A percentile compares a stretch with the other conserved stretches of the same genome.
Evolutionary conservation across 352 stramenopile species (phyloP).

Genomic region (Phytopythium kandeliae): DNA sequence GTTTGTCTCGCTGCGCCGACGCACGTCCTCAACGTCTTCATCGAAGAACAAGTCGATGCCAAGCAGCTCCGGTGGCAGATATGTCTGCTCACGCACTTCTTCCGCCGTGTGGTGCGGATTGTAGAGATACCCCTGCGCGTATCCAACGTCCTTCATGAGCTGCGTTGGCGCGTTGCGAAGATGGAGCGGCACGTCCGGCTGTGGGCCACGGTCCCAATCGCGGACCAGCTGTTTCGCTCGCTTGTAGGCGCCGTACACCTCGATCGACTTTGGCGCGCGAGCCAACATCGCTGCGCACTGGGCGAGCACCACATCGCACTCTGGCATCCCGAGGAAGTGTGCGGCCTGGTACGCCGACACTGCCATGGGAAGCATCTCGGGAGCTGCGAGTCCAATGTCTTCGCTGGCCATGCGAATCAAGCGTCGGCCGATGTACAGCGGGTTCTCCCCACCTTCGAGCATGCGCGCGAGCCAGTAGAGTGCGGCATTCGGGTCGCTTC

Average conservation of each 20-base stretch:
- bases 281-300: conserved; percentile 78
- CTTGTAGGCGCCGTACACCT: conserved; percentile 84
- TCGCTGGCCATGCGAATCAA: conserved; percentile 84
- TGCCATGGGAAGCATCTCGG: conserved; percentile 60
- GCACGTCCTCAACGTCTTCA: conserved; percentile 10
- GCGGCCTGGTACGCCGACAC: conserved; percentile 68
- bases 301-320: conserved; percentile 78
- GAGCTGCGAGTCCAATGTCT: conserved; percentile 73
- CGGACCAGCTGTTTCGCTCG: conserved; percentile 57
- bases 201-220: conserved; percentile 39
- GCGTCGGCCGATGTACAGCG: conserved; percentile 68
- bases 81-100: conserved; percentile 78
- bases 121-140: conserved; percentile 79
- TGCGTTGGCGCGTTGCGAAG: conserved; percentile 77
- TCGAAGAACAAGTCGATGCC: conserved; percentile 50
- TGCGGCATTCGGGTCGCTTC: conserved; percentile 73
- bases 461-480: conserved; percentile 86
- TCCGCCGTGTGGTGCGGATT: conserved; percentile 68
- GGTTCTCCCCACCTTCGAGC: conserved; percentile 83
- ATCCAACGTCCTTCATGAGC: conserved; percentile 75
- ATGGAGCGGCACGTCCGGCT: conserved; percentile 75
- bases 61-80: conserved; percentile 64
- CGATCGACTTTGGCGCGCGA: conserved; percentile 78
- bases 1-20: not conserved
- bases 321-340: conserved; percentile 79